These are phyloP conservation scores for Apostasia shenzhenica DNA, from an alignment of 106 monocot genomes.

Conservation along the genomic window DNA sequence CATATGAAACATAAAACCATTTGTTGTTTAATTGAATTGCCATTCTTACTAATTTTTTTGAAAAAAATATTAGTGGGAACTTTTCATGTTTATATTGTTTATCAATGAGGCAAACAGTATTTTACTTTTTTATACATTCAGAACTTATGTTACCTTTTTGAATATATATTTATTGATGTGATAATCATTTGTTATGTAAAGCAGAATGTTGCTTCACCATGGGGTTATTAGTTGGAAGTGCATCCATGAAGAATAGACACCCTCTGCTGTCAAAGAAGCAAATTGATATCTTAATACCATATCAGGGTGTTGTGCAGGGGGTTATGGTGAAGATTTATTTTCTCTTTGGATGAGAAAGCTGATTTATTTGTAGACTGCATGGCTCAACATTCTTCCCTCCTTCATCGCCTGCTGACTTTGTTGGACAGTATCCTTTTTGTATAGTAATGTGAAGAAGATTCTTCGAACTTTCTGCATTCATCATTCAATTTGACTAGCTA, in stretches of 20 bases:
- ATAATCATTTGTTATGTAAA: background rate
- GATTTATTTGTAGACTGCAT: slow-evolving; percentile 28
- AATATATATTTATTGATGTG: too few relatives aligned
- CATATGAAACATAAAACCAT: too few relatives aligned
- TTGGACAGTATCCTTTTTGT: slow-evolving; percentile 85
- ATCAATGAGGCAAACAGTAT: too few relatives aligned
- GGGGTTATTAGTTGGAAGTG: background rate
- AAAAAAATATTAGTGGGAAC: too few relatives aligned
- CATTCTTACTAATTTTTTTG: too few relatives aligned
- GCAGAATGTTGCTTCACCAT: slow-evolving; percentile 1
- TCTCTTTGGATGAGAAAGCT: slow-evolving; percentile 49
- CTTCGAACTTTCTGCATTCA: background rate
- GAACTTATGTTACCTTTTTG: too few relatives aligned
- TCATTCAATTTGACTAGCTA: background rate
- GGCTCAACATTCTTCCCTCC: slow-evolving; percentile 95
- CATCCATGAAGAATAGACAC: slow-evolving; percentile 1
- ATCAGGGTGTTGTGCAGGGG: background rate
- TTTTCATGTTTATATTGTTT: too few relatives aligned
- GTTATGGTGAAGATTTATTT: slow-evolving; percentile 6
- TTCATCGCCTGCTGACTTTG: slow-evolving; percentile 87
- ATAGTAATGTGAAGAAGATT: background rate
- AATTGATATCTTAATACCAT: background rate
- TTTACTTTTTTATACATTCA: too few relatives aligned
- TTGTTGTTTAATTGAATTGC: too few relatives aligned
- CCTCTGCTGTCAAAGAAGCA: slow-evolving; percentile 1